Evolutionary conservation across 2,329 filamentous ascomycete genomes (phyloP), one percentile per base, ranked within the genome.

Genomic region (Paecilomyces fulvus): DNA sequence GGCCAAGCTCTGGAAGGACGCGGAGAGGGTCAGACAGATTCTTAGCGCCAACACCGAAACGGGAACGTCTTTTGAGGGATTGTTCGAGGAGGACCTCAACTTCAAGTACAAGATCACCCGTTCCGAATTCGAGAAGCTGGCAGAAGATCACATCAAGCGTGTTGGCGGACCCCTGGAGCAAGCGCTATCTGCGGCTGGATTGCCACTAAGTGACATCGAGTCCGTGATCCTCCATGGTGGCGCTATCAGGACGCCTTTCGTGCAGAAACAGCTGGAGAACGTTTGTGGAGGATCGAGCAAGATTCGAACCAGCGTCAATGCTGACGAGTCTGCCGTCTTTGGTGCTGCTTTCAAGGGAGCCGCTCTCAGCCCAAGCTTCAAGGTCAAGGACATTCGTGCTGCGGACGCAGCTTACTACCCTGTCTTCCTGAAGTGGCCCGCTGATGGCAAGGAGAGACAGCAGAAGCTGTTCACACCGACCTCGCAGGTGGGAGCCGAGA

Each of bases 331-430:
- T 23, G 94, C 94, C 53, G 94, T 95, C 9, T 95, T 97, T 72
- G 94, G 94, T 65, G 92, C 94, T 55, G 92, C 88, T 28, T 97
- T 99, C 80, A 90, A 92, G 69, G 94, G 90, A 53, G 94, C 94
- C 54, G 85, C 90, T 64, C 81, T 99, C 57, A 96, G 90, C 75
- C 91, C 92, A 46, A 92, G 89, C 70, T 99, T 99, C 84, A 87
- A 91, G 59, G 94, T 99, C 69, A 99, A 97, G 80, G 94, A 97
- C 69, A 99, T 99, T 62, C 83, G 89, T 58, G 84, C 89, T 53
- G 81, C 79, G n/a, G 94, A 99, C 65, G 84, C 82, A 21, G 83
- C 89, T 48, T 80, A 80, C 49, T 96, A 94, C 70, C 78, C 85
- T 1, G 82, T 88, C 28, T 85, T 85, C 56, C 82, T 96, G 65